These are phyloP conservation scores for Backusella tarrabulga DNA, from an alignment of 192 early-diverging fungal genomes.

Conservation along the genomic window DNA sequence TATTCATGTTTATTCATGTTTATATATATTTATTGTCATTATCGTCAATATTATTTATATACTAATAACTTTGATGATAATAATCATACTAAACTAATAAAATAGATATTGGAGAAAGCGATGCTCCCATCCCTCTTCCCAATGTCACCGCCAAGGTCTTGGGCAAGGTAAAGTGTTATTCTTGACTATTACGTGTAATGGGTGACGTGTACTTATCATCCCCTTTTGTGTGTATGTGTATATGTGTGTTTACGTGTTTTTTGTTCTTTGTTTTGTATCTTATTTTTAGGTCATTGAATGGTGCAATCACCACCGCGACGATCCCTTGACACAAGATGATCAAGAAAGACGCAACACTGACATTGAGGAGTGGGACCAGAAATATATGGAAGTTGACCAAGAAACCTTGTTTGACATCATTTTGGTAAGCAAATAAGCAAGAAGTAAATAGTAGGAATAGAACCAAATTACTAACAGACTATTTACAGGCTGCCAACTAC, in stretches of 20 bases:
- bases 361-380: conserved; percentile 79
- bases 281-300: conserved; percentile 70
- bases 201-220: not conserved
- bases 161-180: conserved; percentile 52
- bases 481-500: conserved; percentile 71
- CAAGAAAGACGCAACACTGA: conserved; percentile 65
- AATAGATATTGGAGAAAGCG: conserved; percentile 65
- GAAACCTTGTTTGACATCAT: conserved; percentile 83
- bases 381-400: conserved; percentile 77
- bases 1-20: not conserved
- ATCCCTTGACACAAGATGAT: conserved; percentile 56
- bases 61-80: too few species aligned
- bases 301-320: conserved; percentile 75
- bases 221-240: not conserved
- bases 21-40: not conserved
- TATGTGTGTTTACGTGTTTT: not conserved
- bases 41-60: too few species aligned
- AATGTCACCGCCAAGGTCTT: conserved; percentile 76
- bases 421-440: conserved; percentile 35
- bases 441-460: too few species aligned
- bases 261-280: not conserved
- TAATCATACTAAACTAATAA: not conserved
- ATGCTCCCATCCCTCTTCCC: conserved; percentile 72
- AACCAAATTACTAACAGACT: not conserved
- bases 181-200: not conserved